phyloP scores from a whole-genome alignment of 176 grass and related monocot species.

The Lolium rigidum region DNA sequence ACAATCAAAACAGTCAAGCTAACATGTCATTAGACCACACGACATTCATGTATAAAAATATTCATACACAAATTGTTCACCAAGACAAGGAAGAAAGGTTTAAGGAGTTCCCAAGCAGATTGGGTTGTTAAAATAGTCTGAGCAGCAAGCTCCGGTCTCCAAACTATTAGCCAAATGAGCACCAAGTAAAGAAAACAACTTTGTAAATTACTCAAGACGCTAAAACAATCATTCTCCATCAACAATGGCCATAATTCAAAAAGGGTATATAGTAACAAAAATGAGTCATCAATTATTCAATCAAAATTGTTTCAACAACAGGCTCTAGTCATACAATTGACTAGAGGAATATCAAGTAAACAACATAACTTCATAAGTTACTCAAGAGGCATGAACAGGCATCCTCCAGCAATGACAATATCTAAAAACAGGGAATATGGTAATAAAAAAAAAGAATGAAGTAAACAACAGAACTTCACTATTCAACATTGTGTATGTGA shows the following conservation, averaged over 20 bases:
- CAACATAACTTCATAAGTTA: constrained; percentile 17
- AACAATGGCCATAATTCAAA: constrained; percentile 5
- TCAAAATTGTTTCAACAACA: constrained; percentile 31
- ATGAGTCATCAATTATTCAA: constrained; percentile 4
- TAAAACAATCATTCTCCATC: constrained; percentile 19
- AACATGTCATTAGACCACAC: background rate
- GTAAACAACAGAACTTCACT: too few species aligned
- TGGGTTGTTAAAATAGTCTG: constrained; percentile 8
- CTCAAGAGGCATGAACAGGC: constrained; percentile 15
- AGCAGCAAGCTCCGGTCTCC: background rate
- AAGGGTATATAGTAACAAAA: constrained; percentile 4
- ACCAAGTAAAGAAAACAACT: constrained; percentile 21
- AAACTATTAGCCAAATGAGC: background rate
- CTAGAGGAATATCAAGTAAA: constrained; percentile 2
- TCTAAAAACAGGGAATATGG: constrained; percentile 18
- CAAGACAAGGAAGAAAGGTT: background rate
- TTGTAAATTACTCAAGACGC: background rate
- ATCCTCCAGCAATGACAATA: constrained; percentile 21
- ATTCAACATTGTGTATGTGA: background rate
- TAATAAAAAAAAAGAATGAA: too few species aligned
- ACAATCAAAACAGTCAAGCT: background rate
- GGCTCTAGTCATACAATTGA: constrained; percentile 25
- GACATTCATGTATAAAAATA: background rate
- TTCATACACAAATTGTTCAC: background rate
- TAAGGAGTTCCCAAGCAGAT: constrained; percentile 23